Percentiles rank a stretch among this genome's conserved stretches.
phyloP scores from a whole-genome alignment of 371 early-diverging fungal species.

The Thermomucor indicae-seudaticae region DNA sequence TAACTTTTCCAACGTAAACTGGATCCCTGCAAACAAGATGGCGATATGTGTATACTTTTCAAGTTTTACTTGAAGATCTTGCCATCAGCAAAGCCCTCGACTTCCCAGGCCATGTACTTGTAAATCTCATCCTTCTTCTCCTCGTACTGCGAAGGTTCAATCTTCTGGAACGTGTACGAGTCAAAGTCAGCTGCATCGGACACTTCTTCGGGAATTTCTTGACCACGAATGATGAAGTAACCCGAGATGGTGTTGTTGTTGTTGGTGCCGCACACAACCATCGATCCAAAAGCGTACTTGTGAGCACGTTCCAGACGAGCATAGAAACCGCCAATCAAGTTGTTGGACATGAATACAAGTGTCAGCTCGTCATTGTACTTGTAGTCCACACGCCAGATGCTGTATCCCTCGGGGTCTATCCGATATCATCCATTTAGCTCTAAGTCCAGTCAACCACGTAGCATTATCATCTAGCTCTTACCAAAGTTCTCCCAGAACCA shows the following conservation, averaged over 20 bases:
- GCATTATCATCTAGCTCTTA: neutral
- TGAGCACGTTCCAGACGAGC: conserved; percentile 90
- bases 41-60: too few species aligned
- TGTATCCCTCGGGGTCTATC: conserved; percentile 72
- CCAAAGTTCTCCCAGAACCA: conserved; percentile 92
- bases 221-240: conserved; percentile 92
- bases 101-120: conserved; percentile 48
- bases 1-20: too few species aligned
- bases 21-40: too few species aligned
- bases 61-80: conserved; percentile 39
- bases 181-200: conserved; percentile 87
- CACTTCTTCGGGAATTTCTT: conserved; percentile 84
- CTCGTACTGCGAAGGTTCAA: conserved; percentile 64
- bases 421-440: too few species aligned
- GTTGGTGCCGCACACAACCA: conserved; percentile 84
- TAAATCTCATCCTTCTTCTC: conserved; percentile 47
- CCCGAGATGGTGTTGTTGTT: conserved; percentile 89
- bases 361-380: conserved; percentile 88
- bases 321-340: conserved; percentile 90
- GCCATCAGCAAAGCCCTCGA: conserved; percentile 44
- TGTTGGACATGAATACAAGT: conserved; percentile 80
- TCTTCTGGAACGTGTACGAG: conserved; percentile 81
- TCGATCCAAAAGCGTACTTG: conserved; percentile 93
- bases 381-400: conserved; percentile 85
- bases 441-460: too few species aligned